Base-by-base conservation (phyloP, 140 eudicot genomes). In the Cichorium intybus region DNA sequence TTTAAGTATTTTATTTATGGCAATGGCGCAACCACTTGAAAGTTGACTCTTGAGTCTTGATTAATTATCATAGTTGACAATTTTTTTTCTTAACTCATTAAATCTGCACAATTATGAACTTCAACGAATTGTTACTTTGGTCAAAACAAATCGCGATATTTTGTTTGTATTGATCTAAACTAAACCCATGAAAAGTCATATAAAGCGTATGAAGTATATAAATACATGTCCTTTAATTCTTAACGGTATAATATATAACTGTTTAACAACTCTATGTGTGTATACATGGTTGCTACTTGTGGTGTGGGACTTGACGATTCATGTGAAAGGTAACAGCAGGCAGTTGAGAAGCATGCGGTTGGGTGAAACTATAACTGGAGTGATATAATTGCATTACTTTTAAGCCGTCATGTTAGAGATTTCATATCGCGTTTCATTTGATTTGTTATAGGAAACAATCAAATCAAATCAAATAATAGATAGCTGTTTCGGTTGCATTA, bases 391-490 rank as follows among this genome's bases (percentile, higher is more conserved):
- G 60, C 60, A 24, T 54, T 10, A 14, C 60, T 54, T 53, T 54
- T 24, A 54, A 54, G 60, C 60, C 60, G 21, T 31, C 18, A 54
- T 24, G 60, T 54, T 54, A 54, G 60, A 54, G 31, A 54, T 24
- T 14, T 54, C 60, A 22, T 51, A n/a, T n/a, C n/a, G n/a, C n/a
- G n/a, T n/a, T n/a, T n/a, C n/a, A n/a, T n/a, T n/a, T n/a, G n/a
- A n/a, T n/a, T n/a, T n/a, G n/a, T n/a, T n/a, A n/a, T n/a, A n/a
- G n/a, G n/a, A n/a, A n/a, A n/a, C n/a, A n/a, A n/a, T n/a, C n/a
- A n/a, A n/a, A n/a, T n/a, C n/a, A n/a, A n/a, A n/a, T n/a, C n/a
- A n/a, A n/a, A n/a, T n/a, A n/a, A n/a, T n/a, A n/a, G n/a, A n/a
- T n/a, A n/a, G n/a, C n/a, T n/a, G n/a, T n/a, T n/a, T n/a, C n/a